phyloP scores from a whole-genome alignment of 495 filamentous ascomycete species.

The Apiosordaria backusii region DNA sequence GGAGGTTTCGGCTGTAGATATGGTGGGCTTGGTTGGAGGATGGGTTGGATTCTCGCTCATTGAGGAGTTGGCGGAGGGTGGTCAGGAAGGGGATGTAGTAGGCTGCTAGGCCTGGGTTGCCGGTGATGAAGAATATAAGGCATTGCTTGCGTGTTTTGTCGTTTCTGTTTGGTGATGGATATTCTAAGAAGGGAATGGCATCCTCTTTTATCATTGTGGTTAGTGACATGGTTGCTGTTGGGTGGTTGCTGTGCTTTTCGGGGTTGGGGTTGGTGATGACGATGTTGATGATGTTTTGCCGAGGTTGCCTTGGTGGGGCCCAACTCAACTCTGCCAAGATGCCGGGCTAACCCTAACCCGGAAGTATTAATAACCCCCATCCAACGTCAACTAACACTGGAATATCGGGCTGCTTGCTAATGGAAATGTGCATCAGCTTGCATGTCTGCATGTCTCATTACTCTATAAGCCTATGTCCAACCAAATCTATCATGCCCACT shows the following conservation, averaged over 20 bases:
- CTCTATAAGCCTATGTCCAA: not conserved
- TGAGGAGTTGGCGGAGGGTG: constrained; percentile 37
- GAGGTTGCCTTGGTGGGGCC: not conserved
- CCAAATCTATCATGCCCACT: not conserved
- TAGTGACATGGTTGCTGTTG: not conserved
- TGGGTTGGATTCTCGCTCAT: constrained; percentile 22
- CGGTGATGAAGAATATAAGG: constrained; percentile 66
- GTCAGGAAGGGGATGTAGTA: constrained; percentile 74
- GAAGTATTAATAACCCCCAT: not conserved
- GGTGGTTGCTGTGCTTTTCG: not conserved
- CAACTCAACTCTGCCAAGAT: not conserved
- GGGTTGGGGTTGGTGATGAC: not conserved
- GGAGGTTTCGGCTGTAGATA: constrained; percentile 68
- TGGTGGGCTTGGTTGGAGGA: constrained; percentile 35
- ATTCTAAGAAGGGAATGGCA: constrained; percentile 14
- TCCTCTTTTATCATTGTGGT: not conserved
- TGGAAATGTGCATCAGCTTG: not conserved
- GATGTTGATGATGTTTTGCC: not conserved
- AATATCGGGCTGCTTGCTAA: not conserved
- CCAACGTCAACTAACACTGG: not conserved
- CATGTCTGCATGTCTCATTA: not conserved
- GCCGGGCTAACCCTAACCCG: not conserved
- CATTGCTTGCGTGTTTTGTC: constrained; percentile 20
- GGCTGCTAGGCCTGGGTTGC: constrained; percentile 79
- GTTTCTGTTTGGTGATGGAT: constrained; percentile 12